Evolutionary conservation across 2,329 filamentous ascomycete species (phyloP).

Genomic region (Fusarium foetens): DNA sequence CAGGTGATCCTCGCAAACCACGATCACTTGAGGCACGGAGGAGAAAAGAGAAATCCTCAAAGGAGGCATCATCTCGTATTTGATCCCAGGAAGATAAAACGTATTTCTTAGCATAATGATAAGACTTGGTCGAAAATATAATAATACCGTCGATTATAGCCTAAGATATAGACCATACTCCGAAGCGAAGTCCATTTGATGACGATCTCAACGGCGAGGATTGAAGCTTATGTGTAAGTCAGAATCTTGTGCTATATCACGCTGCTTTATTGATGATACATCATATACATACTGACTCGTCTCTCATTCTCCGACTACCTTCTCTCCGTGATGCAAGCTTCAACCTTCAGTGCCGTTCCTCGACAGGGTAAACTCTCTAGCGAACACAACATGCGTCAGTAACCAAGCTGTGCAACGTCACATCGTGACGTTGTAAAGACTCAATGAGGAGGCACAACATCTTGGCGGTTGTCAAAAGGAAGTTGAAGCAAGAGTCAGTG

Average conservation of each 20-base stretch:
- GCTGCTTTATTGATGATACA: neutral
- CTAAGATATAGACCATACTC: neutral
- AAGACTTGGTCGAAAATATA: neutral
- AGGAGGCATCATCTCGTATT: neutral
- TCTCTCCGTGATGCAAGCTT: neutral
- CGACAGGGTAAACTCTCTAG: neutral
- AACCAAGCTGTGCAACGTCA: conserved; percentile 14
- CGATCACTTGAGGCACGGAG: neutral
- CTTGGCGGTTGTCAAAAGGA: neutral
- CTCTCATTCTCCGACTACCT: neutral
- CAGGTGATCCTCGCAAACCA: neutral
- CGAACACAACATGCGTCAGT: neutral
- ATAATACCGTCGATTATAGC: neutral
- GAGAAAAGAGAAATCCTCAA: neutral
- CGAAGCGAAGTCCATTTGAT: too few species aligned
- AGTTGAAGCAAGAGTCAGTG: neutral
- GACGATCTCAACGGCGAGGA: neutral
- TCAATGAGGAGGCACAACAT: neutral
- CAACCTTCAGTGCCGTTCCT: neutral
- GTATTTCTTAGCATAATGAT: neutral
- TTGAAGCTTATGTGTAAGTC: neutral
- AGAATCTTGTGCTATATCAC: neutral
- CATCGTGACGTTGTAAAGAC: conserved; percentile 1
- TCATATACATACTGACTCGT: neutral
- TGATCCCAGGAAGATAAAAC: neutral